Evolutionary conservation across 2,329 filamentous ascomycete species (phyloP).

Genomic region (Dissoconium aciculare): DNA sequence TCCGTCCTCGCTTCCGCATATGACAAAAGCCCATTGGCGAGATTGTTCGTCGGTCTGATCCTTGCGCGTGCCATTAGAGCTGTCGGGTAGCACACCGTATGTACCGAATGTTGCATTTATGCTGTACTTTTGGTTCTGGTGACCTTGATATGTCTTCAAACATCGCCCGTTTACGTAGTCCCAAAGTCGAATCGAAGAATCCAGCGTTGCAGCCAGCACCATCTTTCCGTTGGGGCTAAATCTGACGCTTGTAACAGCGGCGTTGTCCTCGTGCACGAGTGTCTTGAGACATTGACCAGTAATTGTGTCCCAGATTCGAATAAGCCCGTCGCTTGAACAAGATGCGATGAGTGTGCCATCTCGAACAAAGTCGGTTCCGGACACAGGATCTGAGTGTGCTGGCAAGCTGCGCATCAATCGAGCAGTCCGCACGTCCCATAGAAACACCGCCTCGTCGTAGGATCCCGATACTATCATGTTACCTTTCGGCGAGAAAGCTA

Average conservation of each 20-base stretch:
- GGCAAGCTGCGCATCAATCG: conserved; percentile 79
- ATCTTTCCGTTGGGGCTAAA: conserved; percentile 92
- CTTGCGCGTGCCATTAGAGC: conserved; percentile 3
- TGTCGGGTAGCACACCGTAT: conserved; percentile 30
- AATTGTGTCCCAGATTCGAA: conserved; percentile 88
- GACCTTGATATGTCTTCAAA: conserved; percentile 94
- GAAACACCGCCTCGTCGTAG: conserved; percentile 91
- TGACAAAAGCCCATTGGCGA: conserved; percentile 46
- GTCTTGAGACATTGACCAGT: conserved; percentile 93
- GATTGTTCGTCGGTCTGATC: conserved; percentile 11
- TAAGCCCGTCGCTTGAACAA: conserved; percentile 80
- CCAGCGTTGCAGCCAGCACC: conserved; percentile 80
- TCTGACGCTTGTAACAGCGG: conserved; percentile 71
- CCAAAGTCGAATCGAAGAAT: conserved; percentile 83
- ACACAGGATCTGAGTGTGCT: conserved; percentile 87
- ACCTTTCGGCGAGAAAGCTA: conserved; percentile 94
- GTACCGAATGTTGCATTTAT: conserved; percentile 72
- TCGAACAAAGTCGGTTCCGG: conserved; percentile 79
- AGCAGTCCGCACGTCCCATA: conserved; percentile 89
- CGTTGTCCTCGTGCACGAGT: conserved; percentile 90
- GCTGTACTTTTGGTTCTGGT: conserved; percentile 69
- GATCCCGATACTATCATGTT: conserved; percentile 92
- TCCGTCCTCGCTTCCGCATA: conserved; percentile 77
- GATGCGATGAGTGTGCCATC: conserved; percentile 87
- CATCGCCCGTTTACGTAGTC: conserved; percentile 84